Conservation (phyloP, 352 stramenopile genomes). For the Globisporangium echinulatum region DNA sequence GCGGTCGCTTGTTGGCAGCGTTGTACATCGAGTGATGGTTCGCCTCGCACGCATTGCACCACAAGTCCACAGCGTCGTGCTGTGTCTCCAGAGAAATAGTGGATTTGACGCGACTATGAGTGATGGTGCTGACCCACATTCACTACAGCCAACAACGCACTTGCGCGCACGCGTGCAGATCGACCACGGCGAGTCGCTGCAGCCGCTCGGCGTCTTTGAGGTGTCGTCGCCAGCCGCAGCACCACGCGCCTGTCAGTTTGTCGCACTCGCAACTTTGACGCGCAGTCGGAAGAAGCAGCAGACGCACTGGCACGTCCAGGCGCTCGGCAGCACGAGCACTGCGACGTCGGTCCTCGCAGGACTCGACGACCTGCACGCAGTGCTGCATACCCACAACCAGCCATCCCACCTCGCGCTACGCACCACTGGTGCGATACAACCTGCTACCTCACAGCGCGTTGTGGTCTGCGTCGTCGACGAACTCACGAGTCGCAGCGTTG, state of each 20-base stretch:
- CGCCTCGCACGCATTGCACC: conserved; percentile 24
- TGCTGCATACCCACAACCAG: conserved; percentile 14
- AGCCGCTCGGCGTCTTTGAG: conserved; percentile 45
- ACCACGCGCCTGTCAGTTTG: conserved; percentile 28
- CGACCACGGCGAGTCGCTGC: conserved; percentile 42
- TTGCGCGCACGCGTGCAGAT: conserved; percentile 26
- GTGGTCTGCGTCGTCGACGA: conserved; percentile 48
- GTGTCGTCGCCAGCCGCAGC: conserved; percentile 10
- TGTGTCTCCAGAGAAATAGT: conserved; percentile 33
- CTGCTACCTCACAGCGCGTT: conserved; percentile 7
- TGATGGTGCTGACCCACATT: no score
- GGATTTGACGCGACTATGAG: background rate
- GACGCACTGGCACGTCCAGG: conserved; percentile 41
- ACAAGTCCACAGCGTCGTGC: conserved; percentile 47
- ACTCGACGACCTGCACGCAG: conserved; percentile 43
- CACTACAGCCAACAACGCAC: no score
- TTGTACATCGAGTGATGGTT: conserved; percentile 45
- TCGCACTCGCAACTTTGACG: conserved; percentile 38
- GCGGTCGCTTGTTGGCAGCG: conserved; percentile 35
- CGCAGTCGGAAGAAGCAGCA: conserved; percentile 38
- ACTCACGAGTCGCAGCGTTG: conserved; percentile 35
- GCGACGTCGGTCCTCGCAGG: conserved; percentile 42
- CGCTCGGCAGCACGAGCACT: conserved; percentile 28
- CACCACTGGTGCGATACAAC: conserved; percentile 15
- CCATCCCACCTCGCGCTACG: no score